Conservation (phyloP, 225 moss, liverwort and hornwort species). For the Physcomitrellopsis africana region DNA sequence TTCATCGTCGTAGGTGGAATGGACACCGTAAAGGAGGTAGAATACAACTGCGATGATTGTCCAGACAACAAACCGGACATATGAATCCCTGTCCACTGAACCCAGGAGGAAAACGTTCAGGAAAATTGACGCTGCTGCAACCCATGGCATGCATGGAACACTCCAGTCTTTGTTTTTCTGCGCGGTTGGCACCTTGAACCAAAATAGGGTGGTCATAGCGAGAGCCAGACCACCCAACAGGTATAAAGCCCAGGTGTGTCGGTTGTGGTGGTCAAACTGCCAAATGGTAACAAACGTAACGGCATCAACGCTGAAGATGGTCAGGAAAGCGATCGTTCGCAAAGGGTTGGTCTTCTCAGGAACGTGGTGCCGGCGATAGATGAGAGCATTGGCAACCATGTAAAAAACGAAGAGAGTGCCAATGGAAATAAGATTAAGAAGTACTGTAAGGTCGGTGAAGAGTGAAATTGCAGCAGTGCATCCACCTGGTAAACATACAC, state of each 20-base stretch:
- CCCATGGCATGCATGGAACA: constrained; percentile 70
- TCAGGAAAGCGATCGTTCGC: constrained; percentile 63
- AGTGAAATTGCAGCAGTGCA: constrained; percentile 79
- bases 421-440: constrained; percentile 86
- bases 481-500: constrained; percentile 45
- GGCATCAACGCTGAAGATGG: constrained; percentile 54
- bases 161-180: constrained; percentile 73
- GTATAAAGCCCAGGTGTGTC: constrained; percentile 43
- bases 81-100: constrained; percentile 70
- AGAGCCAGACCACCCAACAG: constrained; percentile 45
- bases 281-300: constrained; percentile 65
- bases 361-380: constrained; percentile 80
- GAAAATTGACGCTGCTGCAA: constrained; percentile 83
- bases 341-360: constrained; percentile 50
- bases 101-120: constrained; percentile 85
- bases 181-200: constrained; percentile 56
- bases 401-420: constrained; percentile 98
- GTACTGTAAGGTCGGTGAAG: constrained; percentile 78
- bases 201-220: constrained; percentile 50
- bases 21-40: constrained; percentile 86
- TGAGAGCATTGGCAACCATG: constrained; percentile 93
- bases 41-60: constrained; percentile 62
- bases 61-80: constrained; percentile 77
- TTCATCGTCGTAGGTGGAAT: constrained; percentile 75
- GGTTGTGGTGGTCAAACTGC: constrained; percentile 49